These are phyloP conservation scores for Glycyrrhiza uralensis DNA, from an alignment of 306 rosid genomes.

Conservation along the genomic window DNA sequence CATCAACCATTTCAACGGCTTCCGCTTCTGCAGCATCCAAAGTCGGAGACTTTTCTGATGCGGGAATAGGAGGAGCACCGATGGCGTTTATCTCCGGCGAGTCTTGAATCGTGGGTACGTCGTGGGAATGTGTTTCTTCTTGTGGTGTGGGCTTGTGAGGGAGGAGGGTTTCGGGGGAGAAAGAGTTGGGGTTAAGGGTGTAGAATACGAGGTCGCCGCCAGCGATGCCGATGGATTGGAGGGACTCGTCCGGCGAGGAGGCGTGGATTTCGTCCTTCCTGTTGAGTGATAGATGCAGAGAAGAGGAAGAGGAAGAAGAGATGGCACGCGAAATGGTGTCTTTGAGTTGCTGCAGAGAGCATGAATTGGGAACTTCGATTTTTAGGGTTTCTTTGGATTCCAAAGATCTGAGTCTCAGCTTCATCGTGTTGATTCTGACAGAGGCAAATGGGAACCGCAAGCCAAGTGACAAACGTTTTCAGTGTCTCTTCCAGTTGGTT, in stretches of 20 bases:
- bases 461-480: neutral
- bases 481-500: no score
- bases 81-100: neutral
- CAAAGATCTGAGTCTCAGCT: conserved; percentile 57
- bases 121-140: neutral
- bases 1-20: conserved; percentile 36
- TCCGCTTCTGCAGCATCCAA: neutral
- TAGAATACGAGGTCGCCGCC: conserved; percentile 78
- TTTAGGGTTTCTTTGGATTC: conserved; percentile 63
- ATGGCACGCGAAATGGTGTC: conserved; percentile 37
- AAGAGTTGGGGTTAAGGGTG: conserved; percentile 41
- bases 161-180: conserved; percentile 34
- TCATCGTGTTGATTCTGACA: conserved; percentile 38
- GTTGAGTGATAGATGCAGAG: conserved; percentile 71
- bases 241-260: conserved; percentile 39
- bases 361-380: conserved; percentile 49
- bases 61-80: conserved; percentile 1
- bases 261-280: conserved; percentile 59
- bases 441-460: neutral
- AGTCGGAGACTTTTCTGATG: neutral
- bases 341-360: conserved; percentile 51
- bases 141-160: conserved; percentile 17
- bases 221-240: conserved; percentile 56
- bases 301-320: conserved; percentile 24
- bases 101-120: conserved; percentile 1